Evolutionary conservation across 106 monocot species (phyloP).

Genomic region (Apostasia ramifera): DNA sequence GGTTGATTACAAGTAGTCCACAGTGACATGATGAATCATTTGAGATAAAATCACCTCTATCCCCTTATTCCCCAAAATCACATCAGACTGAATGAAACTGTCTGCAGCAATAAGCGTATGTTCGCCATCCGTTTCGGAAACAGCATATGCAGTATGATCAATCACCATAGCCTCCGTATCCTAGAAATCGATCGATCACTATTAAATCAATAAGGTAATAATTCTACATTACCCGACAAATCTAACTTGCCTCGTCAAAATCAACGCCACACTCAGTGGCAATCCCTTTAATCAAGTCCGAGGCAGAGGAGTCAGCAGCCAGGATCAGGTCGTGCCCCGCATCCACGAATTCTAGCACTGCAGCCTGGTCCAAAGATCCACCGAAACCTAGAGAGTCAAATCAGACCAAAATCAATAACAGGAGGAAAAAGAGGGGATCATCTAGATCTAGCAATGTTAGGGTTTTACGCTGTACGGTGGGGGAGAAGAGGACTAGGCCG

Average conservation of each 20-base stretch:
- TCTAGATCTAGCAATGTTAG: neutral
- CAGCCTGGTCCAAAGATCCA: conserved; percentile 58
- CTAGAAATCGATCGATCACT: conserved; percentile 17
- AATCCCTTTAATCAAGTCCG: conserved; percentile 75
- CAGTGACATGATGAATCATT: too few species aligned
- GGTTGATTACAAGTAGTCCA: too few species aligned
- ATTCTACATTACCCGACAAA: neutral
- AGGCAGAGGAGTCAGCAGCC: conserved; percentile 61
- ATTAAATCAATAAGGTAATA: neutral
- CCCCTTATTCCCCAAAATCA: conserved; percentile 66
- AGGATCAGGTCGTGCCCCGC: conserved; percentile 80
- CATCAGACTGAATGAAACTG: conserved; percentile 63
- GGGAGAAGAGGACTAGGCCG: conserved; percentile 74
- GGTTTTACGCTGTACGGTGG: conserved; percentile 53
- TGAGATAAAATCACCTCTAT: conserved; percentile 41
- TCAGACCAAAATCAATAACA: neutral
- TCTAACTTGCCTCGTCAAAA: conserved; percentile 78
- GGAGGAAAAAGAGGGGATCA: neutral
- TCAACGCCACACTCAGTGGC: conserved; percentile 87
- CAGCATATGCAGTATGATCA: conserved; percentile 75
- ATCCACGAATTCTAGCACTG: conserved; percentile 84
- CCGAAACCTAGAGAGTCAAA: conserved; percentile 64
- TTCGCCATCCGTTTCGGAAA: conserved; percentile 62
- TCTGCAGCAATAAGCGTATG: conserved; percentile 86
- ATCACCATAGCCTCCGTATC: conserved; percentile 66